Percentiles rank a stretch among this genome's conserved stretches.
Conservation (phyloP, 306 rosid species). For the Purshia tridentata region DNA sequence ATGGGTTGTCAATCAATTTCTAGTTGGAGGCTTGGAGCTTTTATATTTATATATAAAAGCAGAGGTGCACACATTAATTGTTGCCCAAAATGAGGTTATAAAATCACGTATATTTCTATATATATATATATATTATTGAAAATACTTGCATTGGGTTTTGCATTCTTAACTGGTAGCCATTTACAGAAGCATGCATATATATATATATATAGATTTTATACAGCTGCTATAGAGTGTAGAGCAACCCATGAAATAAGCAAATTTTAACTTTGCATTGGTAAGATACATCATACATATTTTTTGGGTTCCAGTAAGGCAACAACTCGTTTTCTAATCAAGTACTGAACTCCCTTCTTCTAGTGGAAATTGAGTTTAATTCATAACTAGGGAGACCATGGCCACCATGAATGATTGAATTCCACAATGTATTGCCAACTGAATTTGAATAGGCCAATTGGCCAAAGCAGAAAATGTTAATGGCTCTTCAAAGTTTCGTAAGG, state of each 20-base stretch:
- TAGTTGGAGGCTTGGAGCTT: background rate
- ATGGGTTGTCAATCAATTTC: background rate
- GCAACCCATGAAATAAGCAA: conserved; percentile 6
- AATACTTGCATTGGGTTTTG: background rate
- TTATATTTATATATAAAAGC: too few species aligned
- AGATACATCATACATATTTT: background rate
- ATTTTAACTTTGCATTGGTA: background rate
- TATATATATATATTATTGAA: conserved; percentile 1
- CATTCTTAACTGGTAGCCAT: conserved; percentile 16
- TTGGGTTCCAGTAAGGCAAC: background rate
- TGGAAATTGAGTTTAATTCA: background rate
- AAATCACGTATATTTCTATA: too few species aligned
- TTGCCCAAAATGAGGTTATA: conserved; percentile 4
- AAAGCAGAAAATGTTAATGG: too few species aligned
- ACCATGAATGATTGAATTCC: background rate
- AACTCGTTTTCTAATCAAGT: background rate
- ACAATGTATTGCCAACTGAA: background rate
- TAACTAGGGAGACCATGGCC: too few species aligned
- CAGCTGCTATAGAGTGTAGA: conserved; percentile 5
- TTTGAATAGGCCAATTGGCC: background rate
- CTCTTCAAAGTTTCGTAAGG: too few species aligned
- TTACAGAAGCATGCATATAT: background rate
- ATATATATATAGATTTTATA: background rate
- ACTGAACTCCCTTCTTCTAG: background rate
- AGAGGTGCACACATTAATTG: background rate